Evolutionary conservation across 345 rosid genomes (phyloP), one percentile per base, ranked within the genome.

Genomic region (Citrus inodora): DNA sequence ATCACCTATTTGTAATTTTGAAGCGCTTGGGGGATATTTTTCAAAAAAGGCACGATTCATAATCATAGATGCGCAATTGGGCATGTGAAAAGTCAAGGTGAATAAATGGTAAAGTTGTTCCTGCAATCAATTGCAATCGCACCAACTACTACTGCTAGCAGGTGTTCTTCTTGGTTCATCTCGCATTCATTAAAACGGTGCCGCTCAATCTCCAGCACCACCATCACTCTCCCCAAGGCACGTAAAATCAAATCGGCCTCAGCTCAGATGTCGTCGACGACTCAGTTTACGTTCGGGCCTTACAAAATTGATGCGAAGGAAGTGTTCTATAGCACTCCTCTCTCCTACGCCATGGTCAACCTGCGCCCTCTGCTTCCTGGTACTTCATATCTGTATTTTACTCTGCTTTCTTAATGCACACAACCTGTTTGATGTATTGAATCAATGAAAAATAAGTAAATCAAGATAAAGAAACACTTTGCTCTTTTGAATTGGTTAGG

Each of bases 321-420:
- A 84, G 96, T 95, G 33, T 95, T 95, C 82, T 93, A 90, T 86
- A 27, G 89, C 73, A 88, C 93, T n/a, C 60, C 79, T 30, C 87
- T 90, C 71, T 95, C 99, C 67, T 95, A 76, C 65, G 99, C 98
- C 22, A 75, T 92, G 87, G 98, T 95, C 86, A 95, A 95, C 82
- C 90, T 92, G 82, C 97, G 98, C n/a, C 99, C 98, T 14, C 82
- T 92, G 73, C 78, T 88, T 85, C 96, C 93, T 74, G 98, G 98
- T 93, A 78, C 22, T 56, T 33, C 24, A 0, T 21, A 2, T 56
- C 70, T 66, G 40, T 33, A 40, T 51, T 24, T 48, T 7, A 63
- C 1, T 13, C 30, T 62, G 5, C 1, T 9, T 24, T 61, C 7
- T 17, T 5, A 6, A 3, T 13, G 32, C 67, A 63, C 14, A 16